These are phyloP conservation scores for Boletus sensibilis DNA, from an alignment of 768 basidiomycete genomes.

Conservation along the genomic window DNA sequence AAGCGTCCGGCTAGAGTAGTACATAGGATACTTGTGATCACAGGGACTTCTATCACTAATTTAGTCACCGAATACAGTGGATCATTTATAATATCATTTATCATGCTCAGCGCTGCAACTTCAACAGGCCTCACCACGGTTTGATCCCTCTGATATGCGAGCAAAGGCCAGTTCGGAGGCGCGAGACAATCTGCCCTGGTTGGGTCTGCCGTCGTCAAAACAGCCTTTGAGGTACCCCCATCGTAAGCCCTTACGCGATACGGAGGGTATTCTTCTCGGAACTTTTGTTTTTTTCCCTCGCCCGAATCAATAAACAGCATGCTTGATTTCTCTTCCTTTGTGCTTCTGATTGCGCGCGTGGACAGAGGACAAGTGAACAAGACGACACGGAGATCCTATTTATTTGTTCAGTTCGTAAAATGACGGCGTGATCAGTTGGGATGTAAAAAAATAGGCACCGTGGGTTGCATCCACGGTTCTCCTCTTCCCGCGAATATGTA, in stretches of 20 bases:
- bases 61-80: background rate
- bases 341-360: background rate
- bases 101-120: background rate
- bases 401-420: background rate
- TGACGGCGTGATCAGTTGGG: background rate
- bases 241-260: conserved; percentile 19
- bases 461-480: background rate
- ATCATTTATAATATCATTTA: background rate
- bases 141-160: background rate
- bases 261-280: conserved; percentile 1
- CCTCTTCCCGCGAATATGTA: conserved; percentile 22
- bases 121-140: too few species aligned
- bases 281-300: conserved; percentile 13
- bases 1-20: background rate
- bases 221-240: conserved; percentile 7
- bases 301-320: background rate
- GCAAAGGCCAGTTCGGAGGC: background rate
- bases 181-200: background rate
- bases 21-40: background rate
- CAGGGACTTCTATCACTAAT: background rate
- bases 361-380: conserved; percentile 7
- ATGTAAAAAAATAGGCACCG: background rate
- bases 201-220: background rate
- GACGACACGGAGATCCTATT: background rate
- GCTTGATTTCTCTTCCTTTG: background rate